phyloP scores from a whole-genome alignment of 2,329 filamentous ascomycete genomes.

The Aspergillus jensenii region DNA sequence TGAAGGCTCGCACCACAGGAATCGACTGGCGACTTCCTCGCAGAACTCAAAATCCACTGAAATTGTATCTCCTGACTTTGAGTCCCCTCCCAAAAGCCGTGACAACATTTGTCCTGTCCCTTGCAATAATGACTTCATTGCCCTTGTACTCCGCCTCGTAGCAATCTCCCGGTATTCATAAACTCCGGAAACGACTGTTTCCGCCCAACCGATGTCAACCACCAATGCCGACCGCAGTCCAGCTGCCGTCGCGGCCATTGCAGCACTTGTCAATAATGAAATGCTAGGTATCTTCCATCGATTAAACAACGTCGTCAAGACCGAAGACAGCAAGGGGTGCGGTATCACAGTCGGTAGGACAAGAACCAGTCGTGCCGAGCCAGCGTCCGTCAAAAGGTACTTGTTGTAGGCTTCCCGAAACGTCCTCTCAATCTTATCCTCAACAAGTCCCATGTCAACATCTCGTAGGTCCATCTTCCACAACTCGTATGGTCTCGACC shows the following conservation, averaged over 20 bases:
- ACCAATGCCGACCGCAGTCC: conserved; percentile 84
- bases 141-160: conserved; percentile 69
- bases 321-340: conserved; percentile 71
- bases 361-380: conserved; percentile 71
- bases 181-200: conserved; percentile 80
- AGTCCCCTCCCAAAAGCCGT: conserved; percentile 24
- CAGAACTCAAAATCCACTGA: conserved; percentile 72
- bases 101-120: conserved; percentile 57
- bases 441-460: conserved; percentile 74
- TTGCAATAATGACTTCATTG: conserved; percentile 69
- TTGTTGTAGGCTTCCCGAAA: conserved; percentile 80
- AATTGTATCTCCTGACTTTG: conserved; percentile 35
- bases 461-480: conserved; percentile 75
- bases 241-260: conserved; percentile 73
- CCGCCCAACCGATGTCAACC: conserved; percentile 88
- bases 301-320: conserved; percentile 76
- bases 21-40: conserved; percentile 72
- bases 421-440: conserved; percentile 82
- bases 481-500: conserved; percentile 61
- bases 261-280: conserved; percentile 74
- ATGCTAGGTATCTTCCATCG: conserved; percentile 78
- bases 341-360: conserved; percentile 77
- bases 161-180: conserved; percentile 87
- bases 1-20: conserved; percentile 69
- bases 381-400: conserved; percentile 61